phyloP scores from a whole-genome alignment of 805 yeast species.

The Metschnikowia continentalis region DNA sequence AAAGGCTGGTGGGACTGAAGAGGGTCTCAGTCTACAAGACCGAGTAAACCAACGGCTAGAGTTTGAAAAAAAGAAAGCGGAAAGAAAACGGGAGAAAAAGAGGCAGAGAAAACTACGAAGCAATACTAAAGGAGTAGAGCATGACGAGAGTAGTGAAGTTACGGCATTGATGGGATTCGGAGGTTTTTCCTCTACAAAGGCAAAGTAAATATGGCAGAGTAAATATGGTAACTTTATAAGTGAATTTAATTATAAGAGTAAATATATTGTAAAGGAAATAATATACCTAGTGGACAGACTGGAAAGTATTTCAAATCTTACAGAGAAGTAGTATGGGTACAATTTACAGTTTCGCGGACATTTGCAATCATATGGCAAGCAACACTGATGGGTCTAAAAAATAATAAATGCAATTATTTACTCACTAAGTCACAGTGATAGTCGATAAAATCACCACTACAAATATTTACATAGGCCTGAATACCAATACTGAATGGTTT shows the following conservation, averaged over 20 bases:
- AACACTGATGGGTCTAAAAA: no score
- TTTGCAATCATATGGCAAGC: no score
- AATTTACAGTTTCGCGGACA: no score
- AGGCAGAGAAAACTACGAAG: conserved; percentile 13
- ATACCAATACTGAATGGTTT: no score
- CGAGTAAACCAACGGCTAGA: conserved; percentile 37
- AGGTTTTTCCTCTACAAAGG: conserved; percentile 48
- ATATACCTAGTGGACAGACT: no score
- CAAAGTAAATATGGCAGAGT: not conserved
- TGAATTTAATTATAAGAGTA: not conserved
- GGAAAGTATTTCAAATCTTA: no score
- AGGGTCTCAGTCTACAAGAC: conserved; percentile 31
- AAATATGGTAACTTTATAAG: not conserved
- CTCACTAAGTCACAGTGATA: no score
- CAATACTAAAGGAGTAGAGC: conserved; percentile 11
- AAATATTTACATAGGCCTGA: no score
- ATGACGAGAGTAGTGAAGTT: conserved; percentile 18
- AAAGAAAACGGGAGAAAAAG: conserved; percentile 23
- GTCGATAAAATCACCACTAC: no score
- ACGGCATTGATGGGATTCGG: conserved; percentile 55
- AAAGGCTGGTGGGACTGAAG: conserved; percentile 4
- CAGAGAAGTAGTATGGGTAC: no score
- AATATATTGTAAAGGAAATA: not conserved
- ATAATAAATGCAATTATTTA: no score
- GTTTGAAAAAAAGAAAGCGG: conserved; percentile 35